A percentile compares a stretch with the other conserved stretches of the same genome.
Evolutionary conservation across 2,329 filamentous ascomycete genomes (phyloP).

Genomic region (Graphilbum fragrans): DNA sequence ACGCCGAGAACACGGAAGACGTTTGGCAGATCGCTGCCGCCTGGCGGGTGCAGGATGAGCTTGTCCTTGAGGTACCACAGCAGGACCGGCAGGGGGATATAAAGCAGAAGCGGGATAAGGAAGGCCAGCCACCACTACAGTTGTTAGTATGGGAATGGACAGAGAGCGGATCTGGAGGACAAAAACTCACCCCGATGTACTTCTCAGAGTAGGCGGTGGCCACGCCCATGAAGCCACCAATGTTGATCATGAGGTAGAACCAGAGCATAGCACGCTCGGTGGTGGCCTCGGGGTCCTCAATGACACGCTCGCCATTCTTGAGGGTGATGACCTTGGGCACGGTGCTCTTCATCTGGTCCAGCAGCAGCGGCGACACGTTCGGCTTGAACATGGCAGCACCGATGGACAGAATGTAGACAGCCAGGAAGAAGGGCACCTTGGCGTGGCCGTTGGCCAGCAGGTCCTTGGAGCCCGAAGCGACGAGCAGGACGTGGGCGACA

Average conservation of each 20-base stretch:
- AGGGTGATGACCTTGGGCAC: conserved; percentile 43
- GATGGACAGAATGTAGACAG: conserved; percentile 39
- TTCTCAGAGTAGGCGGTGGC: conserved; percentile 62
- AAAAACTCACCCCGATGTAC: conserved; percentile 50
- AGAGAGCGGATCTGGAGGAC: not conserved
- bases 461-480: conserved; percentile 40
- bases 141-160: not conserved
- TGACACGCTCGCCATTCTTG: conserved; percentile 49
- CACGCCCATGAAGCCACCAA: conserved; percentile 52
- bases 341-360: conserved; percentile 54
- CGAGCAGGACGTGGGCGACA: conserved; percentile 55
- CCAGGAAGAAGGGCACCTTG: conserved; percentile 48
- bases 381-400: conserved; percentile 75
- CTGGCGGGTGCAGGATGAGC: conserved; percentile 29
- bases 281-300: conserved; percentile 58
- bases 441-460: conserved; percentile 30
- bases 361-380: conserved; percentile 62
- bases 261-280: conserved; percentile 58
- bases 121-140: conserved; percentile 47
- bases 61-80: conserved; percentile 29
- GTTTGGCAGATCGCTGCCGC: conserved; percentile 30
- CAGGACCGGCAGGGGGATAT: conserved; percentile 27
- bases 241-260: conserved; percentile 54
- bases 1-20: conserved; percentile 28
- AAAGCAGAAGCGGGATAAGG: conserved; percentile 41